These are phyloP conservation scores for Platanus orientalis DNA, from an alignment of 164 flowering plant species.

Conservation along the genomic window DNA sequence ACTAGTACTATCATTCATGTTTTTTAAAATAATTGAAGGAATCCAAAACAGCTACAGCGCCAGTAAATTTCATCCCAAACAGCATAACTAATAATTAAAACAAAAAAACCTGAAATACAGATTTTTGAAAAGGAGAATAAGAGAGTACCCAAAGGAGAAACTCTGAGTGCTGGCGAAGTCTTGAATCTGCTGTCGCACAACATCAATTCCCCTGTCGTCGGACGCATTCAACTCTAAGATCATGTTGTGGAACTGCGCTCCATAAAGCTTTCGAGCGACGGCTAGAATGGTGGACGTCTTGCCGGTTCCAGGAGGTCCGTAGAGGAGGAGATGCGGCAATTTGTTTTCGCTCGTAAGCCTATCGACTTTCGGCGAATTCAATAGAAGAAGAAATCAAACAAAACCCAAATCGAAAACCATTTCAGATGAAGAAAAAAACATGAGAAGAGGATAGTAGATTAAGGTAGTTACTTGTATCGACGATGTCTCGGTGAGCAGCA, in stretches of 20 bases:
- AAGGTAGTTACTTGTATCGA: slow-evolving; percentile 64
- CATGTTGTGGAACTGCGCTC: slow-evolving; percentile 75
- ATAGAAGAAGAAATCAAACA: slow-evolving; percentile 2
- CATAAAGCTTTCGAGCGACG: slow-evolving; percentile 87
- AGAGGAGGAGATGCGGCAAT: slow-evolving; percentile 83
- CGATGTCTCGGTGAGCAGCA: slow-evolving; percentile 95
- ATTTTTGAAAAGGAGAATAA: neutral
- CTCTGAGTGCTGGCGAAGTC: slow-evolving; percentile 99
- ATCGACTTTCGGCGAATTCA: slow-evolving; percentile 38
- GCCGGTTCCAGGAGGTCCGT: slow-evolving; percentile 98
- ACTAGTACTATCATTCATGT: neutral
- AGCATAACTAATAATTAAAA: neutral
- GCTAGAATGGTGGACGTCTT: slow-evolving; percentile 96
- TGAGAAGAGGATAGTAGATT: neutral
- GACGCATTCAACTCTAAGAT: slow-evolving; percentile 95
- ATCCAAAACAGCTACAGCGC: neutral
- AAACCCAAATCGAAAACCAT: slow-evolving; percentile 3
- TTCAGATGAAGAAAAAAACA: slow-evolving; percentile 3
- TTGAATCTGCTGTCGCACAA: slow-evolving; percentile 93
- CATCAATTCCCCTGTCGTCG: slow-evolving; percentile 91
- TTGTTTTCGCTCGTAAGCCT: slow-evolving; percentile 87
- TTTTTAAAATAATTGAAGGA: neutral
- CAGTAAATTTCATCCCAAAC: too few species aligned
- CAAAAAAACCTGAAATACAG: too few species aligned
- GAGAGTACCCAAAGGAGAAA: slow-evolving; percentile 77